Evolutionary conservation across 2,329 filamentous ascomycete genomes (phyloP).

Genomic region (Annulohypoxylon truncatum): DNA sequence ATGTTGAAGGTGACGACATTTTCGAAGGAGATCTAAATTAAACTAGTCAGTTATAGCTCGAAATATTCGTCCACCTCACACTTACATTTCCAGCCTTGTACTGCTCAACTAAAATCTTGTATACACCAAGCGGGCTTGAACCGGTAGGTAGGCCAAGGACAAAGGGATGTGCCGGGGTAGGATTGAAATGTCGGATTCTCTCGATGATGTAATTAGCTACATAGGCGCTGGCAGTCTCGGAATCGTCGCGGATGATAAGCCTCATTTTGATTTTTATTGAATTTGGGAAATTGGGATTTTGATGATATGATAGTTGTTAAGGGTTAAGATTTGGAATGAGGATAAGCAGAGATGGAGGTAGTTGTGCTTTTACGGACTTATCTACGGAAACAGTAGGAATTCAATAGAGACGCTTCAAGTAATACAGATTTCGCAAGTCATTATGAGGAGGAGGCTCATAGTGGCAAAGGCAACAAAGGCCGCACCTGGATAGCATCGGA

Average conservation of each 20-base stretch:
- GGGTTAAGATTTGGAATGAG: neutral
- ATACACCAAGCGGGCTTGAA: slow-evolving; percentile 82
- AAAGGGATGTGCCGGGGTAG: slow-evolving; percentile 78
- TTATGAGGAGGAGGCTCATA: slow-evolving; percentile 44
- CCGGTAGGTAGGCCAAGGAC: slow-evolving; percentile 87
- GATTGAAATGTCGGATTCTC: slow-evolving; percentile 81
- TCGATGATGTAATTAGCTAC: slow-evolving; percentile 86
- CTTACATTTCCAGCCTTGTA: slow-evolving; percentile 73
- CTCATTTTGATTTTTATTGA: slow-evolving; percentile 67
- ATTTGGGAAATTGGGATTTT: slow-evolving; percentile 37
- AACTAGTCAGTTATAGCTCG: slow-evolving; percentile 47
- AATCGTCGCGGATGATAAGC: slow-evolving; percentile 83
- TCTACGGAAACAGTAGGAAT: slow-evolving; percentile 23
- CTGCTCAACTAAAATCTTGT: slow-evolving; percentile 77
- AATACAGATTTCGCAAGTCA: slow-evolving; percentile 40
- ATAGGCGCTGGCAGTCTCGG: slow-evolving; percentile 75
- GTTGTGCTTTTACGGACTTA: slow-evolving; percentile 23
- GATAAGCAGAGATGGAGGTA: slow-evolving; percentile 5
- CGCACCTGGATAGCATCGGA: slow-evolving; percentile 41
- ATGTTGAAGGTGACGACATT: slow-evolving; percentile 95
- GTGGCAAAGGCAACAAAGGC: slow-evolving; percentile 36
- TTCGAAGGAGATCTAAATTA: slow-evolving; percentile 78
- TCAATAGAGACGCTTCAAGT: slow-evolving; percentile 24
- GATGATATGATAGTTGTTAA: slow-evolving; percentile 18
- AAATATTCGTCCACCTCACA: slow-evolving; percentile 3